phyloP scores from a whole-genome alignment of 2,329 filamentous ascomycete genomes.

The Whalleya microplaca region DNA sequence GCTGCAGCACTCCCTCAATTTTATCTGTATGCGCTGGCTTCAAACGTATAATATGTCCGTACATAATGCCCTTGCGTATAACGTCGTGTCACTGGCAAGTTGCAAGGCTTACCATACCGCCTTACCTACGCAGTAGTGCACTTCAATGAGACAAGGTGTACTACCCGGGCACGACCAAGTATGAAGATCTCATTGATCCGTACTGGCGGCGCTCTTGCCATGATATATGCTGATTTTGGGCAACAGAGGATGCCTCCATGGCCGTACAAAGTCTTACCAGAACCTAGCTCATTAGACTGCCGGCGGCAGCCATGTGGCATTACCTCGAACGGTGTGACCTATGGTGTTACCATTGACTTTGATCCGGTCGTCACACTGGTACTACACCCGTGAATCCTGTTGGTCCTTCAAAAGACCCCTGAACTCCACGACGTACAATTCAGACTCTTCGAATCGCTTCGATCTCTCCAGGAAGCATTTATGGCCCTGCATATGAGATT shows the following conservation, averaged over 20 bases:
- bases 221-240: background rate
- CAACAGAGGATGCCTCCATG: background rate
- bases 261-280: background rate
- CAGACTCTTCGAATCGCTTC: no score
- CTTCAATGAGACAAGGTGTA: background rate
- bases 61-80: background rate
- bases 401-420: no score
- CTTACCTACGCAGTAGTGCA: no score
- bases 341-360: no score
- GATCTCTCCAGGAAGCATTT: no score
- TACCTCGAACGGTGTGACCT: background rate
- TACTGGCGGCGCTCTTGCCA: background rate
- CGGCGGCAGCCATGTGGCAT: background rate
- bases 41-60: background rate
- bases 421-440: no score
- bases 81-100: background rate
- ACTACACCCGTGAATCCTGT: no score
- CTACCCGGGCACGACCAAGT: background rate
- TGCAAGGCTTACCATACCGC: no score
- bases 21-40: background rate
- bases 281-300: background rate
- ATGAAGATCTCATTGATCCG: background rate
- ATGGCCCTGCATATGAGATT: no score
- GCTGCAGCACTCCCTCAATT: background rate
- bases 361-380: no score